Evolutionary conservation across 148 eudicot genomes (phyloP).

Genomic region (Rhododendron henanense): DNA sequence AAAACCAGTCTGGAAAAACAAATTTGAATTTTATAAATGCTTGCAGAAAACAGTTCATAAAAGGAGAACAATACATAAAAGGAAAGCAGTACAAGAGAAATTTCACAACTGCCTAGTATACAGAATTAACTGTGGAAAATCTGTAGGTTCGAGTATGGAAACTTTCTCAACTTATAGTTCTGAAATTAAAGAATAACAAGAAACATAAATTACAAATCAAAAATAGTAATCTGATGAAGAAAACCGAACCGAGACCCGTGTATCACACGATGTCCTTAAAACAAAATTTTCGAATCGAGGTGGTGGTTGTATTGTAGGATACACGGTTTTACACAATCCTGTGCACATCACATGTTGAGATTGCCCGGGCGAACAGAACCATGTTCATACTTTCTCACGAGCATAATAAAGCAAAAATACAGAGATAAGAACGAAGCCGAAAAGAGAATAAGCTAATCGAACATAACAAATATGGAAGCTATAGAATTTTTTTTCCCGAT

Average conservation of each 20-base stretch:
- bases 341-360: neutral
- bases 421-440: no score
- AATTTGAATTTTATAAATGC: neutral
- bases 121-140: no score
- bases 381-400: neutral
- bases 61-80: no score
- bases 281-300: neutral
- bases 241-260: neutral
- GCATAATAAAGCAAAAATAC: neutral
- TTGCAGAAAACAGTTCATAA: no score
- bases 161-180: neutral
- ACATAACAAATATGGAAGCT: no score
- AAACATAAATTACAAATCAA: no score
- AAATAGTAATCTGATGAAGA: neutral
- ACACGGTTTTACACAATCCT: neutral
- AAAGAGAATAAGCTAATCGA: no score
- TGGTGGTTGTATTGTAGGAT: neutral
- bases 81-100: no score
- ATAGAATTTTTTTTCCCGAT: no score
- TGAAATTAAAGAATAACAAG: neutral
- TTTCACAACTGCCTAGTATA: no score
- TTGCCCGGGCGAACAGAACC: neutral
- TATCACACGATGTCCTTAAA: no score
- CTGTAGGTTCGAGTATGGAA: neutral
- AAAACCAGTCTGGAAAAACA: neutral